A percentile compares a stretch with the other conserved stretches of the same genome.
Conservation (phyloP, 805 yeast species). For the Lipomyces sp. region DNA sequence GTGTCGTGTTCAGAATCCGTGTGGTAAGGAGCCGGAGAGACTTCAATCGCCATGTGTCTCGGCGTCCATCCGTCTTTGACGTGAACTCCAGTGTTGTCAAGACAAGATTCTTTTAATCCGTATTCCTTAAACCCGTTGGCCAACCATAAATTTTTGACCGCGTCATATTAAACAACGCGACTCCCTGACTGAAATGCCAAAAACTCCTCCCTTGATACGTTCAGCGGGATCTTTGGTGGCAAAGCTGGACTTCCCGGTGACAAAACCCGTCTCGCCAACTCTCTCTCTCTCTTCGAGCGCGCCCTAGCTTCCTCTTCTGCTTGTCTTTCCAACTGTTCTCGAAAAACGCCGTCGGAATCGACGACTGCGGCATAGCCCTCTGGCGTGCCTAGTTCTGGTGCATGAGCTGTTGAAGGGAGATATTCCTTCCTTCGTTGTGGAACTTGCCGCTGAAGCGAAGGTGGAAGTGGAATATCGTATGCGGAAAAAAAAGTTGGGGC, state of each 20-base stretch:
- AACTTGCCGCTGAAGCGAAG: not conserved
- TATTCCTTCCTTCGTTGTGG: conserved; percentile 1
- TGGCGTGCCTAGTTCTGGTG: not conserved
- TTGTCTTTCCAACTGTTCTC: not conserved
- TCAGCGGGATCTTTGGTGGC: not conserved
- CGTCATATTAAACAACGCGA: not conserved
- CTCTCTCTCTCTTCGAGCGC: not conserved
- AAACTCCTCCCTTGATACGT: not conserved
- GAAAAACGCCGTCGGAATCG: not conserved
- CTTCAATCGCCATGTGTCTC: too few relatives aligned
- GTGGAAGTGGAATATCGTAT: conserved; percentile 1
- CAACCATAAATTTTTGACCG: too few relatives aligned
- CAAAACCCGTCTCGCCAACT: not conserved
- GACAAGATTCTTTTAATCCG: too few relatives aligned
- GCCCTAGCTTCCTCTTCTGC: not conserved
- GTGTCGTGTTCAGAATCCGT: too few relatives aligned
- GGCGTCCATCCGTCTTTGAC: too few relatives aligned
- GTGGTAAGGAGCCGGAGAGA: too few relatives aligned
- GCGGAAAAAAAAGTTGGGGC: not conserved
- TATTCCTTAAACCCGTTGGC: too few relatives aligned
- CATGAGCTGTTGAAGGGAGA: not conserved
- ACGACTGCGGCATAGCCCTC: not conserved
- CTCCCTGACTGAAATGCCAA: not conserved
- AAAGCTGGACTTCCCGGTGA: not conserved
- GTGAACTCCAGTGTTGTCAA: too few relatives aligned